Percentiles rank a stretch among this genome's conserved stretches.
Conservation (phyloP, 495 filamentous ascomycete genomes). For the Penicillium maclennaniae region DNA sequence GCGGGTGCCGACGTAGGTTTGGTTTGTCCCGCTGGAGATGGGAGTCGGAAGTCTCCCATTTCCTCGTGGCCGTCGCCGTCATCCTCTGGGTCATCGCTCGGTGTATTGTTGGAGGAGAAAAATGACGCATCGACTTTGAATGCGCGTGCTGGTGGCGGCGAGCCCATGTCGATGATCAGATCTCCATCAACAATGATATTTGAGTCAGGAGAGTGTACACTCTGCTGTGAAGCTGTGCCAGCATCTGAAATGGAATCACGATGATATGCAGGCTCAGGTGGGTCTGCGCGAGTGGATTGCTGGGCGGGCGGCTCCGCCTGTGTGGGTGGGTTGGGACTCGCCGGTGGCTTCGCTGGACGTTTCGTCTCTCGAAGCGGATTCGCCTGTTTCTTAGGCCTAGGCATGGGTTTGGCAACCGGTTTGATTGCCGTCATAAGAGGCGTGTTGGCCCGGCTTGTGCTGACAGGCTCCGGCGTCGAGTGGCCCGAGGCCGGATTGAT, state of each 20-base stretch:
- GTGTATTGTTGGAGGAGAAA: constrained; percentile 42
- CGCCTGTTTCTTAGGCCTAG: constrained; percentile 31
- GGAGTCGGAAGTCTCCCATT: constrained; percentile 40
- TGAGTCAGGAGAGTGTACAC: constrained; percentile 35
- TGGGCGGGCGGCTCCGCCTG: constrained; percentile 12
- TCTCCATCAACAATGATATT: constrained; percentile 49
- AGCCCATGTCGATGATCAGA: constrained; percentile 51
- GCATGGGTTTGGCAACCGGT: constrained; percentile 27
- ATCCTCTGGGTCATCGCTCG: constrained; percentile 25
- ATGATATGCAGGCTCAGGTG: constrained; percentile 19
- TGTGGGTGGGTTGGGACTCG: constrained; percentile 12
- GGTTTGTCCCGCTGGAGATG: constrained; percentile 34
- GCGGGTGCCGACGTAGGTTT: not conserved
- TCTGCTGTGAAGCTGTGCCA: constrained; percentile 33
- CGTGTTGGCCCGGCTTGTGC: constrained; percentile 33
- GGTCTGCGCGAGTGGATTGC: constrained; percentile 13
- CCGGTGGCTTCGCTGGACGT: constrained; percentile 17
- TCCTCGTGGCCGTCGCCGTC: constrained; percentile 37
- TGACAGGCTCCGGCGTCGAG: constrained; percentile 38
- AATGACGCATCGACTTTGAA: constrained; percentile 41
- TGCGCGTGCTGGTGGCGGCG: constrained; percentile 35
- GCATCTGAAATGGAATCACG: constrained; percentile 32
- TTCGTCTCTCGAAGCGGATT: constrained; percentile 36
- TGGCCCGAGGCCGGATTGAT: constrained; percentile 34
- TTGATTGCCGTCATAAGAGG: constrained; percentile 27